Base-by-base conservation (phyloP, 768 basidiomycete genomes). In the Kwoniella dendrophila region DNA sequence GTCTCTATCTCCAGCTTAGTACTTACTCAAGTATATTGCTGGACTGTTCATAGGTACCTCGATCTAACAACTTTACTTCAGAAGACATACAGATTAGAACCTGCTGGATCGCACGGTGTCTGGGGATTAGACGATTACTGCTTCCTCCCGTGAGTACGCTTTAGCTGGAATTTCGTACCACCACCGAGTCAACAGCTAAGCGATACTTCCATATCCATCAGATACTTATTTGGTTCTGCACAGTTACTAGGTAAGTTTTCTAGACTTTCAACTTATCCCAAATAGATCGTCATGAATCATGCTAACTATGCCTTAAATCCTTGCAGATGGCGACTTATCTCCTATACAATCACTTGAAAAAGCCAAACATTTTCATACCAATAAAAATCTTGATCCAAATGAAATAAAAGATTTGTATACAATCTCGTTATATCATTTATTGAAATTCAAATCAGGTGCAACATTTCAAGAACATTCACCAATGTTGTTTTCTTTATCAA, bases 101-200 rank as follows among this genome's bases (percentile, higher is more conserved):
- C 94, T 4, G 96, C 96, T 2, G 96, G 96, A 7, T 94, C 90
- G 65, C 94, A 97, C 75, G 96, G 96, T 3, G 95, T 97, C 0
- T 99, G 95, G 96, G 96, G 94, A 1, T 81, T 98, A 36, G 94
- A 97, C 72, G 94, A 96, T 76, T 95, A 88, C 56, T 84, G 83
- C 53, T 94, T 95, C 79, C 83, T 97, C 44, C 87, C 89, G 71
- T 76, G 12, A 62, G 74, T 67, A 4, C 36, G 36, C 18, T 38
- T 8, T 44, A 10, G 32, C 49, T 5, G 30, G 24, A 38, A 58
- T 3, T 30, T 6, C 38, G 10, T 6, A 32, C 7, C 24, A 10
- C 63, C 18, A 55, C 58, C 6, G n/a, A n/a, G n/a, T n/a, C n/a
- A n/a, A n/a, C n/a, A n/a, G n/a, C n/a, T n/a, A n/a, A n/a, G n/a